Evolutionary conservation across 805 yeast genomes (phyloP), one percentile per base, ranked within the genome.

Genomic region (Candida ulmi): DNA sequence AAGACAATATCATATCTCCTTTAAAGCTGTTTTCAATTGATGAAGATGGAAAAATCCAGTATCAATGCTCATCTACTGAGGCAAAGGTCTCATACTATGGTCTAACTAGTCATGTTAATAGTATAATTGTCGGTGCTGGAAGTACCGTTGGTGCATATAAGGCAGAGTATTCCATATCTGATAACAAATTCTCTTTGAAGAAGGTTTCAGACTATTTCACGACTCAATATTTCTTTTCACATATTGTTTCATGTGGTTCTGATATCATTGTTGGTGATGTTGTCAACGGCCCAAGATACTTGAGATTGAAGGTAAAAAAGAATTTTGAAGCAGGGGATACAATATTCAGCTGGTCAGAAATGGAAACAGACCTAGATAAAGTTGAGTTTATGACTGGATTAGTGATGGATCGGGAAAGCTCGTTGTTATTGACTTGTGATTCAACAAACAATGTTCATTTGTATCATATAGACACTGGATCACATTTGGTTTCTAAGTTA

Each of bases 21-120:
- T 34, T 66, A 11, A 42, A 60, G 45, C 41, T 66, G 8, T 62
- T 64, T 35, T 51, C 66, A 1, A 42, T 66, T 17, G 70, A 65
- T 52, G 65, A 63, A 25, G 42, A 41, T 16, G 69, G 66, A 2
- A 35, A 41, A 8, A 40, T 65, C 7, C 61, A 61, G 29, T 51
- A 57, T 5, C 52, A 50, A 21, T 47, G 53, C 33, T 45, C 51
- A 1, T 18, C 51, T 2, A 32, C 39, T 4, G 25, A 35, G 3
- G 46, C 51, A 7, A 54, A 51, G 21, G 39, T 41, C 12, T 48
- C 54, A 5, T 40, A 56, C n/a, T 52, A 53, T 27, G 47, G 55
- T 0, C 36, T 66, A 24, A 39, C 48, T 7, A 59, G 52, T 36
- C 63, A 58, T 44, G 45, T 42, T 7, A 53, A 54, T 35, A 48